A percentile compares a stretch with the other conserved stretches of the same genome.
Conservation (phyloP, 208 protist genomes). For the Wallacemonas collosoma region DNA sequence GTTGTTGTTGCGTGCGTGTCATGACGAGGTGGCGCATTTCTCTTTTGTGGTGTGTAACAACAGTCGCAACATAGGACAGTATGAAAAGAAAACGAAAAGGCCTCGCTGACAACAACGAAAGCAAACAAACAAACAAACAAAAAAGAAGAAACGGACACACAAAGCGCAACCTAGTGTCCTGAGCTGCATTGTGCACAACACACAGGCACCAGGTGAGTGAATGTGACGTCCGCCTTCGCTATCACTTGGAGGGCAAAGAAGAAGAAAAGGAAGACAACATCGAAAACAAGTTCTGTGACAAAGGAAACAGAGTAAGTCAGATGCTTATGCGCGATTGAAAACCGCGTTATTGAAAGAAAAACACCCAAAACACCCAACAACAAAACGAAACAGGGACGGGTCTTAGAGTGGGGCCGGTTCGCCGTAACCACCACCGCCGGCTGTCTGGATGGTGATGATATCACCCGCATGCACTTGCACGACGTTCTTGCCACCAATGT, state of each 20-base stretch:
- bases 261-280: neutral
- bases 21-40: no score
- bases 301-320: neutral
- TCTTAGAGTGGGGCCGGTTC: neutral
- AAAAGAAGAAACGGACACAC: conserved; percentile 2
- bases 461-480: conserved; percentile 50
- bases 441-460: conserved; percentile 59
- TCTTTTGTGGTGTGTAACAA: neutral
- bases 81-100: neutral
- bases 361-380: neutral
- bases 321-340: no score
- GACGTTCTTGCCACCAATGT: conserved; percentile 70
- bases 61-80: neutral
- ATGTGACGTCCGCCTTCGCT: neutral
- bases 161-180: neutral
- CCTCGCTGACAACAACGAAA: conserved; percentile 2
- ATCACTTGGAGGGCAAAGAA: neutral
- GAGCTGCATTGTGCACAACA: neutral
- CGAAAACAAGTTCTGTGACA: neutral
- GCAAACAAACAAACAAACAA: conserved; percentile 5
- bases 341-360: no score
- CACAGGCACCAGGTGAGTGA: neutral
- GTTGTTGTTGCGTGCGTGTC: neutral
- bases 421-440: conserved; percentile 56
- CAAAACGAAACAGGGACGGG: neutral